phyloP scores from a whole-genome alignment of 108 stramenopile genomes.

The Cylindrotheca closterium region DNA sequence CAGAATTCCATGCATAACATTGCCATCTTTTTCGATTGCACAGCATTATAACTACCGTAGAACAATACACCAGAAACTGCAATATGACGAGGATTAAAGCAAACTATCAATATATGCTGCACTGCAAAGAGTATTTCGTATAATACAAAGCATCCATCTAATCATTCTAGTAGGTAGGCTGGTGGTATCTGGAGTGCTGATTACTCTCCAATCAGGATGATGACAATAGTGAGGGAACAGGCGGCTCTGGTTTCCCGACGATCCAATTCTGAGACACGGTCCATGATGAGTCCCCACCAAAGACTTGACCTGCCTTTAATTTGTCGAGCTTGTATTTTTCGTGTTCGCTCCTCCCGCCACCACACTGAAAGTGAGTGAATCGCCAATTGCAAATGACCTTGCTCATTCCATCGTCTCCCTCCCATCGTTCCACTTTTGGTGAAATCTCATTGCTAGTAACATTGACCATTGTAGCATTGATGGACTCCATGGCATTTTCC shows the following conservation, averaged over 20 bases:
- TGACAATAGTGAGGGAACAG: neutral
- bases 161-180: neutral
- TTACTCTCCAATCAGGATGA: neutral
- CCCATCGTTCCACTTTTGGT: slow-evolving; percentile 13
- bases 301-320: slow-evolving; percentile 20
- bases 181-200: neutral
- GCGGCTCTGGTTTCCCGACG: slow-evolving; percentile 3
- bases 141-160: neutral
- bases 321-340: slow-evolving; percentile 7
- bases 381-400: slow-evolving; percentile 9
- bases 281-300: slow-evolving; percentile 20
- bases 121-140: no score
- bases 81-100: neutral
- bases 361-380: slow-evolving; percentile 12
- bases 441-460: neutral
- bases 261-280: slow-evolving; percentile 21
- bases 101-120: no score
- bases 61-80: neutral
- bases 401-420: slow-evolving; percentile 9
- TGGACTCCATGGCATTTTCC: slow-evolving; percentile 17
- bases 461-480: slow-evolving; percentile 8
- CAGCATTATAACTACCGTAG: neutral
- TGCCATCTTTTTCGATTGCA: no score
- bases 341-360: no score
- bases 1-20: no score